These are phyloP conservation scores for Trichosphaerium sp. DNA, from an alignment of 78 protist species.

Conservation along the genomic window DNA sequence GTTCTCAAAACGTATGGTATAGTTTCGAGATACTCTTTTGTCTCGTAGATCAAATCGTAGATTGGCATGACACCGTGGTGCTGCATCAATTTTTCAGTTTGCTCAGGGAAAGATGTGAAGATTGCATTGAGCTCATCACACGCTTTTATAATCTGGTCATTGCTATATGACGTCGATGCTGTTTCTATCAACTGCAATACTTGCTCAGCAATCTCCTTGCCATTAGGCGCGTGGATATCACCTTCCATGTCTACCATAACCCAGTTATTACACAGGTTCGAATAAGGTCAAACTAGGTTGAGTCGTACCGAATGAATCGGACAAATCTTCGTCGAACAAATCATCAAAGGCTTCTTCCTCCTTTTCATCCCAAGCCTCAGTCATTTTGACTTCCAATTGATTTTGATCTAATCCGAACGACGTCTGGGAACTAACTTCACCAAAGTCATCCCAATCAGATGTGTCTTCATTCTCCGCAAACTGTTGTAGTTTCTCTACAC, in stretches of 20 bases:
- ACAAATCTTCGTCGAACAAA: conserved; percentile 25
- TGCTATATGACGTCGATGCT: neutral
- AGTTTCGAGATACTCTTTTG: conserved; percentile 7
- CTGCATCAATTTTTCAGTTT: conserved; percentile 33
- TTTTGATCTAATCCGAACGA: neutral
- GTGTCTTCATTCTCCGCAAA: no score
- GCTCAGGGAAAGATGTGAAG: conserved; percentile 53
- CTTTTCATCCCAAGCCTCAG: conserved; percentile 37
- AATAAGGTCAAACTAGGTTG: neutral
- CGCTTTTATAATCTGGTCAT: conserved; percentile 1
- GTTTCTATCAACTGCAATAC: neutral
- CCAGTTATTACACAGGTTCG: neutral
- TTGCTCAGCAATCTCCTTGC: neutral
- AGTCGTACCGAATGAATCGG: no score
- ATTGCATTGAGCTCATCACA: conserved; percentile 31
- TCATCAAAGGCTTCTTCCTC: conserved; percentile 43
- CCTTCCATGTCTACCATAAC: neutral
- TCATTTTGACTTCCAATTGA: neutral
- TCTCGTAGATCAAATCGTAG: conserved; percentile 55
- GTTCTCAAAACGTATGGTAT: conserved; percentile 23
- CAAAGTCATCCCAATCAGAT: conserved; percentile 12
- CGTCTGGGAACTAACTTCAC: conserved; percentile 13
- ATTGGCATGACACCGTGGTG: conserved; percentile 79
- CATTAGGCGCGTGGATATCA: no score
- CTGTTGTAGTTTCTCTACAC: no score